These are phyloP conservation scores for Urtica urens DNA, from an alignment of 306 rosid genomes.

Conservation along the genomic window DNA sequence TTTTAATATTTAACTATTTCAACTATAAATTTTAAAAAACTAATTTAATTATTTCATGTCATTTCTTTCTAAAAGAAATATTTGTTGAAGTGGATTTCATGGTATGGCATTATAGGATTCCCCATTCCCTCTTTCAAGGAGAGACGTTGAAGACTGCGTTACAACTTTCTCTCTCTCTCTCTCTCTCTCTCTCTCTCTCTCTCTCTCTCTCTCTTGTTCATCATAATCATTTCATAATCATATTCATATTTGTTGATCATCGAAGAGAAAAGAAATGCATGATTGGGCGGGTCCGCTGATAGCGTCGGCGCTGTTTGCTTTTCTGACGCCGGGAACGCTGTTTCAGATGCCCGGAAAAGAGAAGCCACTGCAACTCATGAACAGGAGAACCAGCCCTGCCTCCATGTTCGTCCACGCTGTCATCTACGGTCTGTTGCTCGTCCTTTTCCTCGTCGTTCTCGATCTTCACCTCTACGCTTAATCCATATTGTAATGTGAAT, in stretches of 20 bases:
- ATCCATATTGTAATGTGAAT: too few relatives aligned
- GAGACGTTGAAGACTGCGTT: constrained; percentile 2
- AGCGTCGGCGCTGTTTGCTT: constrained; percentile 66
- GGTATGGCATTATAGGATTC: constrained; percentile 56
- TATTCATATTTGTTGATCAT: not conserved
- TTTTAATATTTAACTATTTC: too few relatives aligned
- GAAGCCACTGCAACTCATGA: constrained; percentile 55
- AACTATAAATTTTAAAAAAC: too few relatives aligned
- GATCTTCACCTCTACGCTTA: constrained; percentile 54
- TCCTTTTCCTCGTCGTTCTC: constrained; percentile 64
- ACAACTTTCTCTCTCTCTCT: not conserved
- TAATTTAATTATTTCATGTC: too few relatives aligned
- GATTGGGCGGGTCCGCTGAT: constrained; percentile 83
- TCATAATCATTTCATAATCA: too few relatives aligned
- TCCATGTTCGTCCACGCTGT: constrained; percentile 80
- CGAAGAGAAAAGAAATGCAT: constrained; percentile 23
- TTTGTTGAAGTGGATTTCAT: constrained; percentile 21
- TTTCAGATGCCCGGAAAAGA: constrained; percentile 82
- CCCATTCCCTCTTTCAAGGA: constrained; percentile 19
- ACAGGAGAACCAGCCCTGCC: constrained; percentile 72
- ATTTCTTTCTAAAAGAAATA: too few relatives aligned
- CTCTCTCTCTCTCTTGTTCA: not conserved
- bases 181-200: constrained; percentile 1
- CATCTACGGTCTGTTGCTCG: constrained; percentile 57
- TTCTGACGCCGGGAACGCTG: constrained; percentile 66